Evolutionary conservation across 2,329 filamentous ascomycete genomes (phyloP), one percentile per base, ranked within the genome.

Genomic region (Pseudophaeomoniella oleicola): DNA sequence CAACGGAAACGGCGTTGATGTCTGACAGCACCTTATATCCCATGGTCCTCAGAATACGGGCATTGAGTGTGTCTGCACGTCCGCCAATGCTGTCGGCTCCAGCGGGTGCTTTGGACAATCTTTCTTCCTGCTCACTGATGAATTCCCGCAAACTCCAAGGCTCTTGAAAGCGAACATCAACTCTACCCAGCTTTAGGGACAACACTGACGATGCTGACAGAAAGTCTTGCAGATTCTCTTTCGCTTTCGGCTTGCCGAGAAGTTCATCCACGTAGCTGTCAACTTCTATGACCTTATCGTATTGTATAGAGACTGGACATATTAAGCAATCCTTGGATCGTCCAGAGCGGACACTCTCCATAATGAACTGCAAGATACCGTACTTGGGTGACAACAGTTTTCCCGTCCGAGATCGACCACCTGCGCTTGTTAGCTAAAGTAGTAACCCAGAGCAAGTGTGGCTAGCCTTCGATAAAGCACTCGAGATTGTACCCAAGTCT

Each of bases 201-300:
- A 98, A 63, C 2, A 98, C 79, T 0, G 84, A 94, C 0, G 86
- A 92, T 17, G 84, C 75, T 1, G 80, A 81, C n/a, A 98, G 61
- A 48, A 98, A 93, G 50, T 92, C 84, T 19, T 78, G 73, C 27
- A 98, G 63, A 43, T 94, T 94, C 53, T 98, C 90, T 54, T 94
- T 93, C 50, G 84, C 84, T 59, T 98, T 98, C 0, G 90, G 90
- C 42, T 92, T 79, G 3, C 90, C 90, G 1, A 98, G 70, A 2
- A 98, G 71, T 56, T 98, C 90, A 19, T 78, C 90, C 32, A 96
- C 88, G 51, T 98, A 98, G 4, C 86, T 90, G 57, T 94, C 86
- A 1, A 92, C 94, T 57, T 98, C 90, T 41, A 98, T 92, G 38
- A 98, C 90, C 54, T 96, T 98, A 66, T 98, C 90, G 53, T 98